phyloP scores from a whole-genome alignment of 139 green algal genomes.

The Asterochloris sp. region DNA sequence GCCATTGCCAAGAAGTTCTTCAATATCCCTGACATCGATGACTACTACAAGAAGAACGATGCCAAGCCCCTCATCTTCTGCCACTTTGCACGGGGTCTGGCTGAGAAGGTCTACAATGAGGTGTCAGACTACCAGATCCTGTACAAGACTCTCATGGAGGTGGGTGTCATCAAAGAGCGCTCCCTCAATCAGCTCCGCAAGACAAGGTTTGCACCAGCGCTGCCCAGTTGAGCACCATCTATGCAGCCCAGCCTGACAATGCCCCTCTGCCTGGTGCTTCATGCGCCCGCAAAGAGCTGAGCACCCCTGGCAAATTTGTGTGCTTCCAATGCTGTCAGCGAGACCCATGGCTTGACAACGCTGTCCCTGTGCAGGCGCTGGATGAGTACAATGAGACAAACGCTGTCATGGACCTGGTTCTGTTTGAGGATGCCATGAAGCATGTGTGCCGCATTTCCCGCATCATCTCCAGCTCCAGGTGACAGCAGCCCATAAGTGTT shows the following conservation, averaged over 20 bases:
- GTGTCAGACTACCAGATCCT: slow-evolving; percentile 57
- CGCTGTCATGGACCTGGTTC: slow-evolving; percentile 84
- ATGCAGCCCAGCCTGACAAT: background rate
- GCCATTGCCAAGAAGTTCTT: slow-evolving; percentile 80
- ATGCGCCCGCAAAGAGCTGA: too few species aligned
- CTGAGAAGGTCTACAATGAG: slow-evolving; percentile 73
- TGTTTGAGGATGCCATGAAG: slow-evolving; percentile 92
- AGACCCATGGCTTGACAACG: too few species aligned
- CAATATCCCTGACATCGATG: slow-evolving; percentile 72
- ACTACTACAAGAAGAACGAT: slow-evolving; percentile 87
- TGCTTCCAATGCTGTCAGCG: too few species aligned
- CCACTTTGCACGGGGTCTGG: slow-evolving; percentile 75
- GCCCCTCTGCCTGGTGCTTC: background rate
- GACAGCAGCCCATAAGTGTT: too few species aligned
- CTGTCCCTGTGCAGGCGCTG: slow-evolving; percentile 9
- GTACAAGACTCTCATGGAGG: slow-evolving; percentile 76
- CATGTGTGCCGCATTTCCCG: slow-evolving; percentile 84
- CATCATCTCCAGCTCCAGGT: slow-evolving; percentile 73
- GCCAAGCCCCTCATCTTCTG: slow-evolving; percentile 86
- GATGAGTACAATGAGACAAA: slow-evolving; percentile 91
- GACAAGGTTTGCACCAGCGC: too few species aligned
- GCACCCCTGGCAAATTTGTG: too few species aligned
- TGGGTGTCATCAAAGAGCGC: slow-evolving; percentile 3
- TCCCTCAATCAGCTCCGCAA: too few species aligned
- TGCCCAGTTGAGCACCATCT: background rate